A percentile compares a stretch with the other conserved stretches of the same genome.
These are phyloP conservation scores for Raffaelea deltoideospora DNA, from an alignment of 2,329 filamentous ascomycete genomes.

Conservation along the genomic window DNA sequence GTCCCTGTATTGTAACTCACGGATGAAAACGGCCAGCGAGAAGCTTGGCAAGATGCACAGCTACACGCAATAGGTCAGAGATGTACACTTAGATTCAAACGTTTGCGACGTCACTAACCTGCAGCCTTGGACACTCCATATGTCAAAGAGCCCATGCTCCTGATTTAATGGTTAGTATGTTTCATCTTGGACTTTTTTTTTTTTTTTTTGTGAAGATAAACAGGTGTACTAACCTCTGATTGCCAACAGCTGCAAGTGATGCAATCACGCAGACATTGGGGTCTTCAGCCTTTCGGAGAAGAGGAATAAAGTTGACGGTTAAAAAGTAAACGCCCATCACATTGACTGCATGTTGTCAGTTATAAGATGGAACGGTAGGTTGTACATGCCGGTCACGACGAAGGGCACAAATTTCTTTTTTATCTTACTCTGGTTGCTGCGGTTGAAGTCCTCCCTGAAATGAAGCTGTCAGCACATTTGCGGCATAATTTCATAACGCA, in stretches of 20 bases:
- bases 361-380: neutral
- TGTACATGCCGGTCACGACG: neutral
- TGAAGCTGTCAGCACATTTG: neutral
- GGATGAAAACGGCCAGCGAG: slow-evolving; percentile 9
- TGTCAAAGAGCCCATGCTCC: slow-evolving; percentile 11
- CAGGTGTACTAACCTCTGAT: slow-evolving; percentile 7
- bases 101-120: too few relatives aligned
- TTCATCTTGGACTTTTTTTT: too few relatives aligned
- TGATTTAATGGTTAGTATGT: neutral
- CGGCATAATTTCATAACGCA: neutral
- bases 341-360: slow-evolving; percentile 9
- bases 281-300: slow-evolving; percentile 12
- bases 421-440: slow-evolving; percentile 1
- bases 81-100: too few relatives aligned
- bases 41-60: slow-evolving; percentile 9
- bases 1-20: slow-evolving; percentile 4
- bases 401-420: neutral
- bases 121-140: slow-evolving; percentile 14
- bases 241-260: slow-evolving; percentile 12
- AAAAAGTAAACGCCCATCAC: slow-evolving; percentile 16
- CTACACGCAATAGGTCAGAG: slow-evolving; percentile 2
- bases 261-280: slow-evolving; percentile 14
- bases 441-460: slow-evolving; percentile 4
- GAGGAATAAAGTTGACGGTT: slow-evolving; percentile 12
- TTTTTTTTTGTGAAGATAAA: neutral